phyloP scores from a whole-genome alignment of 441 rosid species.

The Eugenia klotzschiana region DNA sequence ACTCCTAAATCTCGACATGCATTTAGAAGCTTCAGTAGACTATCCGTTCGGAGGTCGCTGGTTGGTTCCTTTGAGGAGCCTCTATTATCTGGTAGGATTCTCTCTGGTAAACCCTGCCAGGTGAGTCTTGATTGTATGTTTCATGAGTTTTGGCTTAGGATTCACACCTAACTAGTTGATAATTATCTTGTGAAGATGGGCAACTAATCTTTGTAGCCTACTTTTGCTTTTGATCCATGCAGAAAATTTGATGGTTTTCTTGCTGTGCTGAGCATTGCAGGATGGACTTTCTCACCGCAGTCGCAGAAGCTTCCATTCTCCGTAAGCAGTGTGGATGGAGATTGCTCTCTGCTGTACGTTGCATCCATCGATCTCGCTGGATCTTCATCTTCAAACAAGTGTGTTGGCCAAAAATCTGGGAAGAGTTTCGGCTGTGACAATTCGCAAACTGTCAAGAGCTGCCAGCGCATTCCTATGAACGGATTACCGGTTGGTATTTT shows the following conservation, averaged over 20 bases:
- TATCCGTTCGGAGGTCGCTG: slow-evolving; percentile 66
- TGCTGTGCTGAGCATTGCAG: slow-evolving; percentile 81
- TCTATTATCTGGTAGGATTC: slow-evolving; percentile 64
- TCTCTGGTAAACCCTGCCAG: slow-evolving; percentile 54
- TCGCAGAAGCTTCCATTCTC: slow-evolving; percentile 89
- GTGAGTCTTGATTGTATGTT: slow-evolving; percentile 18
- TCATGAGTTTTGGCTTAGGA: neutral
- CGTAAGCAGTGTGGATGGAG: slow-evolving; percentile 83
- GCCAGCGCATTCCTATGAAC: slow-evolving; percentile 69
- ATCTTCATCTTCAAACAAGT: slow-evolving; percentile 38
- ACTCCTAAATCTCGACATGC: slow-evolving; percentile 34
- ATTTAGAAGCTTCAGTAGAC: slow-evolving; percentile 59
- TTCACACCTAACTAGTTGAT: neutral
- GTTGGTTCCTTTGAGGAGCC: slow-evolving; percentile 99
- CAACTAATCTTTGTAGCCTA: neutral
- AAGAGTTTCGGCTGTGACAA: slow-evolving; percentile 35
- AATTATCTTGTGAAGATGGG: neutral
- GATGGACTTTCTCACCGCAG: slow-evolving; percentile 76
- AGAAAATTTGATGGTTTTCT: slow-evolving; percentile 91
- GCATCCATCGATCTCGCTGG: slow-evolving; percentile 75
- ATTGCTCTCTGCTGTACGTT: slow-evolving; percentile 58
- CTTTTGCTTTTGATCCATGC: slow-evolving; percentile 3
- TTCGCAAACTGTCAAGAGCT: slow-evolving; percentile 50
- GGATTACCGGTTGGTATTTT: neutral
- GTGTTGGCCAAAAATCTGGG: slow-evolving; percentile 40